Evolutionary conservation across 2,329 filamentous ascomycete genomes (phyloP).

Genomic region (Penicillium brevicompactum): DNA sequence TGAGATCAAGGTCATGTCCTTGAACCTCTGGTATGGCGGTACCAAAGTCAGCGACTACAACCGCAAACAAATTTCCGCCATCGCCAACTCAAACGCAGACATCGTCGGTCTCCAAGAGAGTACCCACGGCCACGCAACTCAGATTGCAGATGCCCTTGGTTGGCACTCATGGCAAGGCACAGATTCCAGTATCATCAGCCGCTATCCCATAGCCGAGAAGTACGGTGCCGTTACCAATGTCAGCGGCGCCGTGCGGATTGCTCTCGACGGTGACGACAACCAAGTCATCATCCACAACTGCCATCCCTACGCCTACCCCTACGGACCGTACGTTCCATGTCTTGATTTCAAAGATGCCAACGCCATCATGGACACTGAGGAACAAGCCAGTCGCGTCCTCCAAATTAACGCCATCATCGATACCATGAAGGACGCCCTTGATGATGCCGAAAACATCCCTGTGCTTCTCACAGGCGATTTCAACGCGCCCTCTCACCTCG

Average conservation of each 20-base stretch:
- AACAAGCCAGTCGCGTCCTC: neutral
- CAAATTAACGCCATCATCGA: neutral
- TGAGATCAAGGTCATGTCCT: neutral
- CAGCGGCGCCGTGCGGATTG: neutral
- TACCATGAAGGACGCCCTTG: neutral
- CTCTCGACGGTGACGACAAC: neutral
- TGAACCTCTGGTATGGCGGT: neutral
- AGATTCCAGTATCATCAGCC: neutral
- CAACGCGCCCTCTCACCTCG: neutral
- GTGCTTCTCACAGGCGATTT: neutral
- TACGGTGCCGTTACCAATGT: neutral
- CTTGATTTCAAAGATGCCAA: neutral
- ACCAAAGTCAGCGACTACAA: neutral
- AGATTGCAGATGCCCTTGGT: neutral
- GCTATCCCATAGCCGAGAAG: neutral
- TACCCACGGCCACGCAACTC: neutral
- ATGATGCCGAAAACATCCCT: neutral
- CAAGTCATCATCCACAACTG: neutral
- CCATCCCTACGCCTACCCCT: neutral
- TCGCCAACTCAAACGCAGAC: neutral
- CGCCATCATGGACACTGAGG: neutral
- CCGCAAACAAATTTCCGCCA: neutral
- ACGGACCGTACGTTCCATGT: neutral
- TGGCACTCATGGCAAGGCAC: neutral
- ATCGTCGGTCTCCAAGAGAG: neutral